phyloP scores from a whole-genome alignment of 768 basidiomycete species.

The Auriscalpium vulgare region DNA sequence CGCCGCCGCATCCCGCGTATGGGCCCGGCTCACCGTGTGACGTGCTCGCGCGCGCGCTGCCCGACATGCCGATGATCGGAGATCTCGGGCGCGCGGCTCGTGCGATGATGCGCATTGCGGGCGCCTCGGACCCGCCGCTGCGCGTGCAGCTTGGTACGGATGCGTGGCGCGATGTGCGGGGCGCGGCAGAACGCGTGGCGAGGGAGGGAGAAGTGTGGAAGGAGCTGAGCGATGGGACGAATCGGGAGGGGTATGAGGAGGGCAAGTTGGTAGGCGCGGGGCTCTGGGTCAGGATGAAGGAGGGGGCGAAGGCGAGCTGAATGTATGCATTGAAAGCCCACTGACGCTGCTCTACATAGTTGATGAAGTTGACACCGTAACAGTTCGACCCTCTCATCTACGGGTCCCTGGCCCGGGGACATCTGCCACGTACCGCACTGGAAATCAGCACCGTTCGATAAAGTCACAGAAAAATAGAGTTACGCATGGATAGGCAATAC shows the following conservation, averaged over 20 bases:
- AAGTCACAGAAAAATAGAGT: too few species aligned
- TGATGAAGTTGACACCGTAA: too few species aligned
- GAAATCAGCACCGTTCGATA: too few species aligned
- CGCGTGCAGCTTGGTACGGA: background rate
- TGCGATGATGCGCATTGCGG: background rate
- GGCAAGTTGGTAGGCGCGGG: background rate
- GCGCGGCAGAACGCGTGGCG: background rate
- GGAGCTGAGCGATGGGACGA: slow-evolving; percentile 1
- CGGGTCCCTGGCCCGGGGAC: too few species aligned
- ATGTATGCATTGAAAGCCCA: too few species aligned
- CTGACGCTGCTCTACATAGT: too few species aligned
- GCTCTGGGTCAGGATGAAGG: too few species aligned
- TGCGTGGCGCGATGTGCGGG: background rate
- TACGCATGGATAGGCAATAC: too few species aligned
- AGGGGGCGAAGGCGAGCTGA: too few species aligned
- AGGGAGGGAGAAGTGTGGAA: background rate
- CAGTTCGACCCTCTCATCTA: too few species aligned
- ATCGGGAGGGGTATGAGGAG: background rate
- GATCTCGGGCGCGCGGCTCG: background rate
- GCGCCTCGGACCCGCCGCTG: background rate
- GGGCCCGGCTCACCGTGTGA: background rate
- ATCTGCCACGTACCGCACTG: too few species aligned
- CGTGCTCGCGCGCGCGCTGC: background rate
- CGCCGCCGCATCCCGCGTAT: background rate
- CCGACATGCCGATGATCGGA: background rate